Percentiles rank a stretch among this genome's conserved stretches.
These are phyloP conservation scores for Eimeria falciformis DNA, from an alignment of 169 alveolate genomes.

Conservation along the genomic window DNA sequence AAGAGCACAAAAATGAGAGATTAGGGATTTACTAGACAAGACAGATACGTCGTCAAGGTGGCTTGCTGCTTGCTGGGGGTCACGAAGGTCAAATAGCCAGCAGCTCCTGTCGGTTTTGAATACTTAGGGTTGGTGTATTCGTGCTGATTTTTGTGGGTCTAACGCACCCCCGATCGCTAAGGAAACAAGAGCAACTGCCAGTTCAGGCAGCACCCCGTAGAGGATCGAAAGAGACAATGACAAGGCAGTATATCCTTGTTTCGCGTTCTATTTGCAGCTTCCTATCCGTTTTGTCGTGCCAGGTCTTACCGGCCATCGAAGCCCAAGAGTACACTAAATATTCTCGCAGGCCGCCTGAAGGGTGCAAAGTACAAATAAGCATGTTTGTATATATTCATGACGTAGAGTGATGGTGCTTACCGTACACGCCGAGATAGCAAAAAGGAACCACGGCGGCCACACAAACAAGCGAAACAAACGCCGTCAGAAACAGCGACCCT, in stretches of 20 bases:
- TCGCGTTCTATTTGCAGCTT: too few species aligned
- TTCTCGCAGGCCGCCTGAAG: slow-evolving; percentile 44
- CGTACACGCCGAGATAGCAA: slow-evolving; percentile 40
- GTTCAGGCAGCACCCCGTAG: background rate
- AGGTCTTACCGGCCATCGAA: slow-evolving; percentile 28
- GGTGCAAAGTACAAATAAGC: background rate
- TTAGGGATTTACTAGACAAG: background rate
- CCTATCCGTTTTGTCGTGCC: too few species aligned
- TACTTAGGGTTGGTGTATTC: too few species aligned
- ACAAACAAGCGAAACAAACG: background rate
- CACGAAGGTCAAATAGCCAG: background rate
- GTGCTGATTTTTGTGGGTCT: background rate
- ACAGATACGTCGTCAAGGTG: background rate
- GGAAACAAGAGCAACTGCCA: background rate
- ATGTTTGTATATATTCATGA: background rate
- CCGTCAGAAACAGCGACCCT: slow-evolving; percentile 25
- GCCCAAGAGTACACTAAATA: slow-evolving; percentile 38
- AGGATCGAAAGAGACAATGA: background rate
- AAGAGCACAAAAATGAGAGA: background rate
- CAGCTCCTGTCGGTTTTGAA: background rate
- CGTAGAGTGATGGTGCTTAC: background rate
- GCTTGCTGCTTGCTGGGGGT: background rate
- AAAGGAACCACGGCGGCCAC: slow-evolving; percentile 33
- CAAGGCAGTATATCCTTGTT: background rate
- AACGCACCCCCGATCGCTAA: background rate